Evolutionary conservation across 1,284 basidiomycete genomes (phyloP).

Genomic region (Ganoderma meredithae): DNA sequence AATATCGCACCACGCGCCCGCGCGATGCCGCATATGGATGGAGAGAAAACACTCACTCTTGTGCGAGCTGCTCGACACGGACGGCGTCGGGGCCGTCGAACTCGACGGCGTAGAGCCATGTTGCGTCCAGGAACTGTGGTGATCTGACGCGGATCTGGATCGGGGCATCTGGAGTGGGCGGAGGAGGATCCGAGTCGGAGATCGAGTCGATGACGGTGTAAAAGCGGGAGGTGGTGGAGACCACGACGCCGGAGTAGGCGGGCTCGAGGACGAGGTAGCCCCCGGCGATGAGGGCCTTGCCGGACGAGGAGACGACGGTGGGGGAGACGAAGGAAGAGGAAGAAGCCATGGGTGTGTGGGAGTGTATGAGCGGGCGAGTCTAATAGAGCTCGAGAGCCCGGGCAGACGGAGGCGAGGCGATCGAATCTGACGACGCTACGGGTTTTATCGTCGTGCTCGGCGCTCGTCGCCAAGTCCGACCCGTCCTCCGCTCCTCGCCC

Average conservation of each 20-base stretch:
- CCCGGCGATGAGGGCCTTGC: conserved; percentile 94
- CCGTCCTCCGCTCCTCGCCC: not conserved
- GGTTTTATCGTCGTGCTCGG: conserved; percentile 9
- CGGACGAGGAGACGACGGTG: conserved; percentile 88
- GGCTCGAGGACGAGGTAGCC: conserved; percentile 95
- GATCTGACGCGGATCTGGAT: conserved; percentile 79
- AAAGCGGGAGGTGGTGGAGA: conserved; percentile 94
- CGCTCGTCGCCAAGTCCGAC: conserved; percentile 2
- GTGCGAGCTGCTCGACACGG: conserved; percentile 51
- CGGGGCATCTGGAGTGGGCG: conserved; percentile 30
- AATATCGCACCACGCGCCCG: not conserved
- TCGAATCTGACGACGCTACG: conserved; percentile 1
- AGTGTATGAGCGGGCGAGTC: not conserved
- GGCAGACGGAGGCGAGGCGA: not conserved
- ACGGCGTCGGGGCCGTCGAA: conserved; percentile 48
- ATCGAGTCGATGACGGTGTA: conserved; percentile 70
- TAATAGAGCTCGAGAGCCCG: conserved; percentile 5
- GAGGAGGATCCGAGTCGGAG: conserved; percentile 38
- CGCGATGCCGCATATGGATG: not conserved
- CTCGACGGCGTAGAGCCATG: conserved; percentile 78
- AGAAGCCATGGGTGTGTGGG: conserved; percentile 4
- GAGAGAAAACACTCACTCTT: conserved; percentile 48
- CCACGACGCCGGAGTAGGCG: conserved; percentile 82
- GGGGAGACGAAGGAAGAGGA: conserved; percentile 44
- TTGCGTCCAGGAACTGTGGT: conserved; percentile 87